Percentiles rank a stretch among this genome's conserved stretches.
phyloP scores from a whole-genome alignment of 352 stramenopile species.

The Phytophthora syringae region DNA sequence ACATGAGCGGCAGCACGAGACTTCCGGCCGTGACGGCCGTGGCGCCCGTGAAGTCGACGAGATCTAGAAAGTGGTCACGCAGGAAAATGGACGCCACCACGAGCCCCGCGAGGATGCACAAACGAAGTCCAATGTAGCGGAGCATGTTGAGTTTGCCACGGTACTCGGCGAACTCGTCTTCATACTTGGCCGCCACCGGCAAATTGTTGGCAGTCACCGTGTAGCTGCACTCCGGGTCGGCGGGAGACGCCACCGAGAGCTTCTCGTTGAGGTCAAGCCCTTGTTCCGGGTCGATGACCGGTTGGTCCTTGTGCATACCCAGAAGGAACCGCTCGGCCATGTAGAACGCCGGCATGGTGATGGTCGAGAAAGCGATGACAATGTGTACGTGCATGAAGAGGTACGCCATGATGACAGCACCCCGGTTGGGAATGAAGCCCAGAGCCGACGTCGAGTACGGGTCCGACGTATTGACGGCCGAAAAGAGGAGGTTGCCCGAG shows the following conservation, averaged over 20 bases:
- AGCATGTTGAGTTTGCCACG: conserved; percentile 33
- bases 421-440: conserved; percentile 36
- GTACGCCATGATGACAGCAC: conserved; percentile 43
- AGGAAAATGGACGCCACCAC: conserved; percentile 46
- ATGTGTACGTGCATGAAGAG: conserved; percentile 57
- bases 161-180: conserved; percentile 45
- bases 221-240: conserved; percentile 27
- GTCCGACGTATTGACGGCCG: conserved; percentile 35
- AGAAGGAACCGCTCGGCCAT: conserved; percentile 50
- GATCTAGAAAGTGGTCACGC: conserved; percentile 50
- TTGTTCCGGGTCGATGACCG: conserved; percentile 15
- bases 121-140: conserved; percentile 38
- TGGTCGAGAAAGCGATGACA: conserved; percentile 53
- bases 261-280: conserved; percentile 28
- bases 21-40: conserved; percentile 44
- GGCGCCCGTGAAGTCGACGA: conserved; percentile 59
- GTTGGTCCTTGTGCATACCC: conserved; percentile 43
- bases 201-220: neutral
- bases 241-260: conserved; percentile 19
- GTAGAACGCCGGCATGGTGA: conserved; percentile 50
- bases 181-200: conserved; percentile 17
- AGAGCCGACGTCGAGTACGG: conserved; percentile 28
- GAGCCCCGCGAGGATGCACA: conserved; percentile 42
- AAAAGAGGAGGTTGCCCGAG: conserved; percentile 46
- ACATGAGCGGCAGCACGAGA: conserved; percentile 49